Evolutionary conservation across 2,329 filamentous ascomycete genomes (phyloP), one percentile per base, ranked within the genome.

Genomic region (Sporothrix variecibatus): DNA sequence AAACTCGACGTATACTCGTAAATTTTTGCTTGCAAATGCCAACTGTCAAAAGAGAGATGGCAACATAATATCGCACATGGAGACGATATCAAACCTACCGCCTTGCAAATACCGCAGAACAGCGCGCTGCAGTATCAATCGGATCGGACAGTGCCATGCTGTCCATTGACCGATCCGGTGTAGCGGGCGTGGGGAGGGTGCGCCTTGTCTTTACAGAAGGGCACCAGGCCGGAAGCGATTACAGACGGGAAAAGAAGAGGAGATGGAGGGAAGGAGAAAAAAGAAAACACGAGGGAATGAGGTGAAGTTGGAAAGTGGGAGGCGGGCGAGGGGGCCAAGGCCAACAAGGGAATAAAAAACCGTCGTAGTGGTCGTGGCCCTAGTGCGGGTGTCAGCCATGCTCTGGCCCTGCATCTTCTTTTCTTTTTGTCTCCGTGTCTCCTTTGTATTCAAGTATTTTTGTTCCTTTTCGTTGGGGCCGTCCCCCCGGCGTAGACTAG

Each of bases 101-200:
- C 23, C n/a, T 60, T 20, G n/a, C 38, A 65, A 65, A 43, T 43
- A 65, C 60, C 60, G 20, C n/a, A 62, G 38, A 11, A 38, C 31
- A 62, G 9, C 20, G 38, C 26, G 6, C 31, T n/a, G 34, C n/a
- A 23, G 40, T 23, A 28, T 12, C 11, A 6, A 46, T 8, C 9
- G 9, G 62, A 67, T 46, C 60, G 60, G 56, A 43, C 6, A 20
- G 26, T 23, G 38, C n/a, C 40, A 46, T 28, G 38, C 38, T 26
- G 20, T 38, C 17, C 20, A 34, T 46, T 67, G 62, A 46, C 62
- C 62, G 62, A 67, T 67, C 38, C n/a, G 62, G 38, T 65, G 62
- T 67, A 67, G 40, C n/a, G 38, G 7, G 46, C 34, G 43, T 12
- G 34, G 34, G 34, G 43, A 15, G 34, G 34, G 43, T 3, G 62